These are phyloP conservation scores for Rhizopus delemar DNA, from an alignment of 371 early-diverging fungal species.

Conservation along the genomic window DNA sequence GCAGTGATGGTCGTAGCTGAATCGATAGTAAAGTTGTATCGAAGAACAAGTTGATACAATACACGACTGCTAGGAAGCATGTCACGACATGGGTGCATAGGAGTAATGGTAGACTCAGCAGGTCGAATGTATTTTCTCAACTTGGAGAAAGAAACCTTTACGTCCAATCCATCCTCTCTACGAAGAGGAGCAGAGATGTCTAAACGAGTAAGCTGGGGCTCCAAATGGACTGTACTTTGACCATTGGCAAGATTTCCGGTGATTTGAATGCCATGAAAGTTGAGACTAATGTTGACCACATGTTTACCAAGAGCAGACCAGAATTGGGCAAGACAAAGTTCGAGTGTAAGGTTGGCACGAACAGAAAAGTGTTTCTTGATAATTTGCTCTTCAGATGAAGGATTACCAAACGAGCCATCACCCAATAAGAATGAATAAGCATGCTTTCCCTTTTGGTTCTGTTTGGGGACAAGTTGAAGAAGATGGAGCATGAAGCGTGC, in stretches of 20 bases:
- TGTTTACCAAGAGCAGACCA: constrained; percentile 83
- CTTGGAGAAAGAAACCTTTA: constrained; percentile 54
- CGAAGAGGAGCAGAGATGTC: constrained; percentile 73
- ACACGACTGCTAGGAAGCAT: constrained; percentile 66
- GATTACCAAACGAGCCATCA: constrained; percentile 63
- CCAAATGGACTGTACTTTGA: constrained; percentile 45
- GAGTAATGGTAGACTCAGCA: constrained; percentile 58
- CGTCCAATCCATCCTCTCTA: constrained; percentile 69
- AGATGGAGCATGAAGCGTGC: constrained; percentile 66
- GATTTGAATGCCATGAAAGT: constrained; percentile 83
- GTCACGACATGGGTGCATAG: constrained; percentile 75
- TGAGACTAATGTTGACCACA: constrained; percentile 66
- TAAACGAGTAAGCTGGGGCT: constrained; percentile 61
- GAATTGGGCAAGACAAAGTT: constrained; percentile 80
- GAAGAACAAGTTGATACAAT: constrained; percentile 71
- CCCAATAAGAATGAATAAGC: constrained; percentile 61
- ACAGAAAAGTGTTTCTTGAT: constrained; percentile 67
- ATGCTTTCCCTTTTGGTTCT: constrained; percentile 67
- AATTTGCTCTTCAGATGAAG: constrained; percentile 62
- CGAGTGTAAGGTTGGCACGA: constrained; percentile 74
- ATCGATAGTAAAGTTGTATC: constrained; percentile 71
- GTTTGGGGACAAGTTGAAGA: constrained; percentile 74
- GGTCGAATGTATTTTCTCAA: constrained; percentile 77
- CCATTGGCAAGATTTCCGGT: constrained; percentile 64
- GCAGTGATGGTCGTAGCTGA: constrained; percentile 56